Conservation (phyloP, 2,329 filamentous ascomycete species). For the Penicillium sp. region DNA sequence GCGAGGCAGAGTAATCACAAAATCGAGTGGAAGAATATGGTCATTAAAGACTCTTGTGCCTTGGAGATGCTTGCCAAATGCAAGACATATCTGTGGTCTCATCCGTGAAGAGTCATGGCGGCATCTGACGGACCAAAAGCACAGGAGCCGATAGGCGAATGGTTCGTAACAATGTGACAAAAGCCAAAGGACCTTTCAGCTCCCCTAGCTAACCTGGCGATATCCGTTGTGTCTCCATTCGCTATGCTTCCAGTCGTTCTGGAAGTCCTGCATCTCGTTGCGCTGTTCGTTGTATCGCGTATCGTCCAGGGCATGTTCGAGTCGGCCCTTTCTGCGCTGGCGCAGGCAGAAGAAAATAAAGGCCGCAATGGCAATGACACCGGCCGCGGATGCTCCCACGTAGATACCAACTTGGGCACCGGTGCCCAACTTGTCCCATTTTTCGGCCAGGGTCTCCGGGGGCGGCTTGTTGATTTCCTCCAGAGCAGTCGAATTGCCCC, state of each 20-base stretch:
- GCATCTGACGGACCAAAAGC: slow-evolving; percentile 3
- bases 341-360: slow-evolving; percentile 42
- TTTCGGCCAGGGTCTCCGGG: slow-evolving; percentile 34
- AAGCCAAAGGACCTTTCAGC: neutral
- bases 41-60: slow-evolving; percentile 3
- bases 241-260: slow-evolving; percentile 36
- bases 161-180: slow-evolving; percentile 7
- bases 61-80: slow-evolving; percentile 2
- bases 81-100: slow-evolving; percentile 1
- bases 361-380: slow-evolving; percentile 29
- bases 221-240: slow-evolving; percentile 32
- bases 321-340: slow-evolving; percentile 47
- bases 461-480: slow-evolving; percentile 34
- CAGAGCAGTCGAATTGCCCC: slow-evolving; percentile 58
- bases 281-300: slow-evolving; percentile 41
- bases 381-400: slow-evolving; percentile 34
- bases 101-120: slow-evolving; percentile 5
- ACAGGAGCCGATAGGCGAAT: slow-evolving; percentile 8
- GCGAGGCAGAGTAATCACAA: too few species aligned
- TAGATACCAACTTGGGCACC: slow-evolving; percentile 48
- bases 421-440: slow-evolving; percentile 42
- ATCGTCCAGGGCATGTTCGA: slow-evolving; percentile 46
- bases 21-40: too few species aligned
- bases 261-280: slow-evolving; percentile 36
- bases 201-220: slow-evolving; percentile 21